These are phyloP conservation scores for Xerocomellus chrysenteron DNA, from an alignment of 768 basidiomycete species.

Conservation along the genomic window DNA sequence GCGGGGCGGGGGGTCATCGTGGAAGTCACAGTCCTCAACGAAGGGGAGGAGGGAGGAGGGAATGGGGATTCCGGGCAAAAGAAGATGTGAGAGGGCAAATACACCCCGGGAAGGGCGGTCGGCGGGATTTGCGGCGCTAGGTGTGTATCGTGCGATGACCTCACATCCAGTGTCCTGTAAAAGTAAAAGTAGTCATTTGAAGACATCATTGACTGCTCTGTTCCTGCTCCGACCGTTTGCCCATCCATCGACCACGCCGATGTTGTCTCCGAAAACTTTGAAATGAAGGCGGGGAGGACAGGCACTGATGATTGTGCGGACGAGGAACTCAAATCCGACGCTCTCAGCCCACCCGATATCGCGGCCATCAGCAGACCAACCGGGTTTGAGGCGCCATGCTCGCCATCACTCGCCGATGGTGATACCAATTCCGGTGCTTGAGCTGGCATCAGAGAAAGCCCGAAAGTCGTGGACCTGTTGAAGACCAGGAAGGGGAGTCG, in stretches of 20 bases:
- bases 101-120: not conserved
- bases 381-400: conserved; percentile 33
- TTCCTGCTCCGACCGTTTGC: not conserved
- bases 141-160: not conserved
- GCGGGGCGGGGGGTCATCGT: not conserved
- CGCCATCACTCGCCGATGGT: conserved; percentile 21
- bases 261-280: conserved; percentile 14
- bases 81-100: not conserved
- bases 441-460: conserved; percentile 44
- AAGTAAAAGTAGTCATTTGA: not conserved
- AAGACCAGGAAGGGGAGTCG: not conserved
- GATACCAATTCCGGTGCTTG: conserved; percentile 16
- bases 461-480: not conserved
- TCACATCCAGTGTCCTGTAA: not conserved
- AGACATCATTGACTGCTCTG: not conserved
- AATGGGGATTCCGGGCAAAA: not conserved
- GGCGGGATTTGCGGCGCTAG: not conserved
- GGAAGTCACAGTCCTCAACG: not conserved
- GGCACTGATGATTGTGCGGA: not conserved
- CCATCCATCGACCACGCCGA: conserved; percentile 10
- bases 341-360: conserved; percentile 45
- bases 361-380: conserved; percentile 26
- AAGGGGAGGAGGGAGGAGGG: not conserved
- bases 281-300: not conserved
- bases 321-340: not conserved